Evolutionary conservation across 2,329 filamentous ascomycete species (phyloP), one percentile per base, ranked within the genome.

Genomic region (Verticillium dahliae): DNA sequence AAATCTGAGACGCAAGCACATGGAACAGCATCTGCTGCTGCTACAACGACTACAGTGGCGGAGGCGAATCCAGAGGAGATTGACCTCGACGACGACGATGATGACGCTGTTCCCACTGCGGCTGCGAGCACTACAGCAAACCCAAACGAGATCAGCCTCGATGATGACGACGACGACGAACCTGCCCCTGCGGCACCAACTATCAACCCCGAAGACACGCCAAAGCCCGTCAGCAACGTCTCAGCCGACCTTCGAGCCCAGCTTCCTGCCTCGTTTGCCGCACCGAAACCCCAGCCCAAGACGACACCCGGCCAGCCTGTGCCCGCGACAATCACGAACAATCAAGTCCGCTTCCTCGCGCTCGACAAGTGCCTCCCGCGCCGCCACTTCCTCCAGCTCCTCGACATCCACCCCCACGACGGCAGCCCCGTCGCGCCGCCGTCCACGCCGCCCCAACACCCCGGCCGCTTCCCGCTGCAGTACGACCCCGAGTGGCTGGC

Each of bases 401-500:
- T 90, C 38, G 84, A 90, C 37, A 78, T 94, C 18, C 70, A 76
- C 2, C 79, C 86, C 3, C 70, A 63, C 61, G 55, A 62, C 50
- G 56, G 58, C 13, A 57, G 60, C 31, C 57, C 52, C 54, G 45
- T 35, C 45, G 56, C 27, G 31, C 35, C 45, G 13, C 11, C 10
- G 35, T 7, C 34, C 22, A n/a, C 4, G 60, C 65, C 37, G 57
- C 56, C 22, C 58, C 68, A 33, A 9, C 76, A 37, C 58, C 59
- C 69, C 15, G 74, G 78, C 1, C 86, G 86, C 1, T 83, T 86
- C 67, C 79, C 77, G 11, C 80, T 97, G 0, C 79, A 87, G 57
- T 98, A 99, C 72, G 95, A 99, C 73, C 86, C 88, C 11, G 95
- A 99, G 76, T 99, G 94, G 94, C 86, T 99, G 7, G 90, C 95